Evolutionary conservation across 148 eudicot genomes (phyloP), one percentile per base, ranked within the genome.

Genomic region (Rhododendron ovatum): DNA sequence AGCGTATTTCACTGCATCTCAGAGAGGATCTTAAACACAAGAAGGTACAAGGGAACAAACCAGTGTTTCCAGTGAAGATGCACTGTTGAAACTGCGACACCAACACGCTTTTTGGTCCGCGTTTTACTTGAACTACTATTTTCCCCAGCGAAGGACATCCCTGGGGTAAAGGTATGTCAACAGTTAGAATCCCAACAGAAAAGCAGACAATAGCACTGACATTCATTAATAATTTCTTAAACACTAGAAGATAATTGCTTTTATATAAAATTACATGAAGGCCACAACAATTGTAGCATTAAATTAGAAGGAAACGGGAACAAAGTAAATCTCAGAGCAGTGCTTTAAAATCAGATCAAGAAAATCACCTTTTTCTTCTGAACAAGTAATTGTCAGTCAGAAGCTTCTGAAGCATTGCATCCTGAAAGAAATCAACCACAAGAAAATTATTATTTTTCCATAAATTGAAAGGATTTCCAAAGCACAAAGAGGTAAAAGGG

Each of bases 61-160:
- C 87, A 97, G 95, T 88, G 99, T 94, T 91, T 97, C 99, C 33
- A 97, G 88, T 67, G 98, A 97, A 84, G 99, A 95, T 53, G 99
- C 99, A 85, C 98, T 91, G 85, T 93, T 95, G 89, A 97, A 82
- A 93, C 94, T 78, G 98, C 98, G 76, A 91, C 92, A 85, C 99
- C 99, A 85, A 96, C 99, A 90, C 99, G 98, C 85, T 93, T 97
- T 87, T 93, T 97, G 82, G 98, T 93, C 86, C 94, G 92, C 18
- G 98, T 95, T 91, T 94, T 97, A 80, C 95, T 86, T 75, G 99
- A 92, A 65, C 85, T 89, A 35, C 91, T 87, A 91, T 97, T 97
- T 89, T 92, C 99, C 99, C 98, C 99, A 97, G 14, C 99, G 94
- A 84, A 97, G 94, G 45, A 97, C 92, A 86, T 93, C 95, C 93